A percentile compares a stretch with the other conserved stretches of the same genome.
Evolutionary conservation across 345 rosid genomes (phyloP).

Genomic region (Hibiscus tridactylites): DNA sequence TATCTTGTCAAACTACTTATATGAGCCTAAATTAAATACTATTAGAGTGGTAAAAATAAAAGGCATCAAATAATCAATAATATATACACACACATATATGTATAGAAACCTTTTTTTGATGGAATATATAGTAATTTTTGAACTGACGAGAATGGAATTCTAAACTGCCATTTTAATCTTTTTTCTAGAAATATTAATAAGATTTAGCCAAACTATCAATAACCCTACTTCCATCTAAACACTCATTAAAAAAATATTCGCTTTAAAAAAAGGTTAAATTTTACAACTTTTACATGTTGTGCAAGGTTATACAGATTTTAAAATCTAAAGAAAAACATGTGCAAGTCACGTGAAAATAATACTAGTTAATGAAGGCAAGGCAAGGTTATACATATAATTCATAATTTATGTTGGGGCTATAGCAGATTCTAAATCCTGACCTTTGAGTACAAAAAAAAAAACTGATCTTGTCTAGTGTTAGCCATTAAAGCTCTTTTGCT

Average conservation of each 20-base stretch:
- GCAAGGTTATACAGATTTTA: neutral
- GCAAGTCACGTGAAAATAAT: neutral
- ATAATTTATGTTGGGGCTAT: neutral
- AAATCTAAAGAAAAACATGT: neutral
- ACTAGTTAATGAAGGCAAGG: neutral
- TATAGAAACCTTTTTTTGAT: no score
- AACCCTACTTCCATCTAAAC: neutral
- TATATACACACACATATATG: neutral
- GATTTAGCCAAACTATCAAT: neutral
- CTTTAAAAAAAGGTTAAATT: neutral
- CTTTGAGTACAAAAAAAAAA: neutral
- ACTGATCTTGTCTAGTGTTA: neutral
- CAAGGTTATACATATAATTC: neutral
- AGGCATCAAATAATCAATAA: neutral
- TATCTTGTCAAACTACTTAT: no score
- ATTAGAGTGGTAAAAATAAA: no score
- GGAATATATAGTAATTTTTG: neutral
- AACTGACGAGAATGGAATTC: neutral
- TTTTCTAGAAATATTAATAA: neutral
- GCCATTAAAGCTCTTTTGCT: neutral
- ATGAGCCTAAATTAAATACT: no score
- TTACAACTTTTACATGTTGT: neutral
- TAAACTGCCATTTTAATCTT: neutral
- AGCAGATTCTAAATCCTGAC: neutral
- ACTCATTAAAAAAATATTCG: neutral